These are phyloP conservation scores for Medicago ruthenica DNA, from an alignment of 306 rosid species.

Conservation along the genomic window DNA sequence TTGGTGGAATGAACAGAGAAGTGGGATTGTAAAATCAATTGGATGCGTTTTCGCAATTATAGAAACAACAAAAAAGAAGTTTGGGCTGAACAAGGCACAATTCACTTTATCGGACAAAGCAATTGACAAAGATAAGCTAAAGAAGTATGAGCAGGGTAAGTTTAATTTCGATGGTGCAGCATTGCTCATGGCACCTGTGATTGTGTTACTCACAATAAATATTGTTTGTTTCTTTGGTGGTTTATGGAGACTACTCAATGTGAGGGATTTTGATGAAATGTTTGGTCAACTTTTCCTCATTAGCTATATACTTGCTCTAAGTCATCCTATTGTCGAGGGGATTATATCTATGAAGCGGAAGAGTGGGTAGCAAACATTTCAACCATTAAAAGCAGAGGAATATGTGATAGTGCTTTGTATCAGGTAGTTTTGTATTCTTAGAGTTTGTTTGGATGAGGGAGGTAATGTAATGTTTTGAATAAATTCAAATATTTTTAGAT, in stretches of 20 bases:
- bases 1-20: conserved; percentile 61
- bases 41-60: conserved; percentile 38
- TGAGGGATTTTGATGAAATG: conserved; percentile 39
- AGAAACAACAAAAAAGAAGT: conserved; percentile 37
- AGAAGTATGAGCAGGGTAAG: no score
- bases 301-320: conserved; percentile 35
- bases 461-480: no score
- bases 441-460: no score
- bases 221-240: conserved; percentile 43
- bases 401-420: no score
- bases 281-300: conserved; percentile 47
- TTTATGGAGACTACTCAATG: conserved; percentile 40
- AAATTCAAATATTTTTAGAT: no score
- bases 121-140: no score
- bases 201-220: conserved; percentile 38
- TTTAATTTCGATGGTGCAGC: conserved; percentile 57
- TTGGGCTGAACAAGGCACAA: conserved; percentile 43
- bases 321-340: conserved; percentile 43
- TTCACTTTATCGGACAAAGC: conserved; percentile 43
- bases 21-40: conserved; percentile 46
- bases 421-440: no score
- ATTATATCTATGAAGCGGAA: conserved; percentile 37
- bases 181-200: conserved; percentile 51
- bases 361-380: conserved; percentile 7
- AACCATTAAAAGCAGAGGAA: no score